Evolutionary conservation across 1,284 basidiomycete species (phyloP), one percentile per base, ranked within the genome.

Genomic region (Sporisorium scitamineum): DNA sequence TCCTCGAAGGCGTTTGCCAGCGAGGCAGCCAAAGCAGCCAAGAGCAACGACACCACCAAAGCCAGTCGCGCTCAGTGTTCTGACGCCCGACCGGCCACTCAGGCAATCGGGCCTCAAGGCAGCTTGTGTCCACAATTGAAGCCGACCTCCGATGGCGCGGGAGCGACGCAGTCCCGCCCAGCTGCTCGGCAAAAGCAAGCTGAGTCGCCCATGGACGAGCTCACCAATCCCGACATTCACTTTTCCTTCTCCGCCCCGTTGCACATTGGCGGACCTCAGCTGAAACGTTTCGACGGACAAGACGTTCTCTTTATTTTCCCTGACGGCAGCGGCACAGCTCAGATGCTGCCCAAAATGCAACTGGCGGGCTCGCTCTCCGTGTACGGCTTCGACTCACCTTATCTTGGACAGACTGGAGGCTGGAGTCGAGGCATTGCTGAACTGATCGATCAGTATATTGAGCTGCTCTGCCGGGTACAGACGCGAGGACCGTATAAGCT

Each of bases 361-460:
- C 14, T 4, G 9, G 18, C 32, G 9, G 26, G 22, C 14, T 47
- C 48, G 18, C 52, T 69, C 18, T 76, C 73, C 9, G 57, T 72
- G 2, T 76, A 71, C 20, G 69, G 73, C 52, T 72, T 76, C 22
- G 65, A 76, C 52, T 76, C 74, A 22, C 74, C 74, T 7, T 76
- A 65, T 42, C 47, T 76, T 6, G 74, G 69, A 10, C 45, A 58
- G 9, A 44, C 53, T 2, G 59, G 56, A 24, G 61, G 57, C 7
- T 76, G 74, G 74, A 76, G 65, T 34, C 65, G 74, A 41, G 70
- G 74, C n/a, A 58, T 69, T 8, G 57, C 64, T 14, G 64, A 76
- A n/a, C 45, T 76, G 32, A 59, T 76, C 27, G 66, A 72, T 37
- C 54, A 54, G 5, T 76, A 62, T 53, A 52, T 69, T 37, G 65